Base-by-base conservation (phyloP, 2,329 filamentous ascomycete species). In the Chaetothyriales sp. region DNA sequence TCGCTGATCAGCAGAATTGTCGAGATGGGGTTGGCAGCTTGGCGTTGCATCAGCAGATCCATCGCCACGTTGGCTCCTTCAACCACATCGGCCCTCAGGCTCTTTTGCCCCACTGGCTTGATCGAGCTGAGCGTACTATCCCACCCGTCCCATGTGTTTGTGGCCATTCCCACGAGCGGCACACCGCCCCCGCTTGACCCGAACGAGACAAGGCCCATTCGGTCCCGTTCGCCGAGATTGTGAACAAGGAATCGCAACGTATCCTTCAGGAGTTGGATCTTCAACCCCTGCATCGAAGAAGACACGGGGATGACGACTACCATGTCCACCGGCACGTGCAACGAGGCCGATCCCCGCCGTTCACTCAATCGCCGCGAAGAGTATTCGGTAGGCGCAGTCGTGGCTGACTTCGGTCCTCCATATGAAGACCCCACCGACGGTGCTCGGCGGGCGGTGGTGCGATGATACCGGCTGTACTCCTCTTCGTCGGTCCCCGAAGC, bases 201-300 rank as follows among this genome's bases (percentile, higher is more conserved):
- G 67, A 98, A 98, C 0, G 92, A 95, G 19, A 98, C 92, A 44
- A 98, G 71, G 5, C 92, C 92, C 90, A 98, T 95, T 45, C 92
- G 85, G 66, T 98, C 92, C 50, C 89, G 80, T 60, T 95, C 89
- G 29, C 92, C 92, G 0, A 98, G 80, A 47, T 81, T 90, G 60
- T 84, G 78, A 1, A 98, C 87, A 67, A 98, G 83, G 66, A 97
- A 98, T 54, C 86, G 87, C 37, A 98, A 76, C 0, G 90, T 85
- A 67, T 98, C 92, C 44, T 89, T 83, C 13, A 98, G 80, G 1
- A 98, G 76, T 56, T 90, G 94, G 64, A 97, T 95, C 72, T 98
- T 98, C 55, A 98, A 80, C n/a, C 92, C 92, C 68, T 97, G 92
- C 90, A 97, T 98, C 0, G 92, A 97, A 1, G 90, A 94, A 0